A percentile compares a stretch with the other conserved stretches of the same genome.
These are phyloP conservation scores for Xylaria acuta DNA, from an alignment of 495 filamentous ascomycete species.

Conservation along the genomic window DNA sequence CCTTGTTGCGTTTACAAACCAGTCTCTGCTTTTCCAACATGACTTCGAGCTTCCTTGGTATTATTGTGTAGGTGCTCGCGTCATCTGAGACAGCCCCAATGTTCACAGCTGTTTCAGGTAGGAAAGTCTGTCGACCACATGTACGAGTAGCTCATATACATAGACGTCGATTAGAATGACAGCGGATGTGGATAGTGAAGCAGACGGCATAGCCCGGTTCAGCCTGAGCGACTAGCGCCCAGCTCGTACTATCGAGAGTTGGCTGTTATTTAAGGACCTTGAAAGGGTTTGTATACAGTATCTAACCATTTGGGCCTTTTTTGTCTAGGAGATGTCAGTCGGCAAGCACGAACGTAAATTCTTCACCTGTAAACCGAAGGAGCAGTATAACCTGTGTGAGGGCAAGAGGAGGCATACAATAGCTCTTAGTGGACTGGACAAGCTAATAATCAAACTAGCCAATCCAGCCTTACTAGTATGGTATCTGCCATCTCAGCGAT, in stretches of 20 bases:
- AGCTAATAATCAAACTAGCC: no score
- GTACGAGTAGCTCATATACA: neutral
- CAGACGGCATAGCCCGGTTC: neutral
- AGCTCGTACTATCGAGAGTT: neutral
- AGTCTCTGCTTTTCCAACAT: neutral
- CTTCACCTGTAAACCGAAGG: neutral
- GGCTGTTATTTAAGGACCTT: neutral
- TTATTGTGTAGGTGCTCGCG: no score
- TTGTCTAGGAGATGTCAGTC: no score
- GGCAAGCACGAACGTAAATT: neutral
- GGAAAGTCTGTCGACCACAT: neutral
- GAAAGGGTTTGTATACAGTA: neutral
- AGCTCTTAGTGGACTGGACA: neutral
- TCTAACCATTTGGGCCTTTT: neutral
- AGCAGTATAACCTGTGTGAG: neutral
- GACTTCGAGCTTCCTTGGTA: no score
- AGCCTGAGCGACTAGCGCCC: neutral
- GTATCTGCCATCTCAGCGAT: neutral
- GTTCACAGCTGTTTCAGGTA: neutral
- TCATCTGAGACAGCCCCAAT: neutral
- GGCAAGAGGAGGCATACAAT: neutral
- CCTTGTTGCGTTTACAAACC: neutral
- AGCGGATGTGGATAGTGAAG: neutral
- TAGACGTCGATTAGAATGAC: neutral
- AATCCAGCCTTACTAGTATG: no score